Conservation (phyloP, 1,284 basidiomycete species). For the Rhizoctonia solani region DNA sequence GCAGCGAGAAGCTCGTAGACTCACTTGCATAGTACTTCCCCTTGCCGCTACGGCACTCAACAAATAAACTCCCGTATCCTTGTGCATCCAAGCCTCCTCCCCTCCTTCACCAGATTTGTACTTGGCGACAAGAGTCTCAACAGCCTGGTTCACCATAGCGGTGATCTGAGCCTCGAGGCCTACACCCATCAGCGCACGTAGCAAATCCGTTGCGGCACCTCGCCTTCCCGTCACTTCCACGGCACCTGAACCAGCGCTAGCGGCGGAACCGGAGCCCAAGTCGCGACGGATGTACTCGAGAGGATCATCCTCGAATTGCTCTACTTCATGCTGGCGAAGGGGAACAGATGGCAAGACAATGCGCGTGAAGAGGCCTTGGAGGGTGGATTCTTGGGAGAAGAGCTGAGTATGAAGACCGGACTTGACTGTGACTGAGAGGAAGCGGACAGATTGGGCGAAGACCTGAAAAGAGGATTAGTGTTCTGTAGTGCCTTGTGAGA, state of each 20-base stretch:
- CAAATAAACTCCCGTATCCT: conserved; percentile 95
- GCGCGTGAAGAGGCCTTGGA: conserved; percentile 82
- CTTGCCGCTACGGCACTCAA: conserved; percentile 89
- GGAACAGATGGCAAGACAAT: conserved; percentile 92
- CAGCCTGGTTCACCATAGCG: conserved; percentile 82
- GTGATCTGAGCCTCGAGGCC: conserved; percentile 82
- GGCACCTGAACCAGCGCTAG: conserved; percentile 46
- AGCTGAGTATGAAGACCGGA: conserved; percentile 78
- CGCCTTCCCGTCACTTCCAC: conserved; percentile 74
- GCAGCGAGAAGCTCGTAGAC: conserved; percentile 39
- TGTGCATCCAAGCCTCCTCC: conserved; percentile 86
- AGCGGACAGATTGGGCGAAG: conserved; percentile 90
- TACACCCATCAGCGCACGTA: conserved; percentile 71
- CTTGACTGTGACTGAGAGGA: conserved; percentile 92
- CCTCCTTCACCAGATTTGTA: conserved; percentile 54
- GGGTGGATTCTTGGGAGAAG: conserved; percentile 70
- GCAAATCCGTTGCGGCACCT: conserved; percentile 91
- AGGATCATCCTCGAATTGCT: conserved; percentile 97
- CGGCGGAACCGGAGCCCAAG: conserved; percentile 61
- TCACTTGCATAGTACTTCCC: conserved; percentile 79
- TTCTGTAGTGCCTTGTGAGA: too few species aligned
- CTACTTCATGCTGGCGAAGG: conserved; percentile 76
- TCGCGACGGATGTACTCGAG: conserved; percentile 94
- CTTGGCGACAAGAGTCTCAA: conserved; percentile 65
- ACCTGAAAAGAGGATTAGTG: conserved; percentile 58